Conservation (phyloP, 257 asterid genomes). For the Solanum appendiculatum region DNA sequence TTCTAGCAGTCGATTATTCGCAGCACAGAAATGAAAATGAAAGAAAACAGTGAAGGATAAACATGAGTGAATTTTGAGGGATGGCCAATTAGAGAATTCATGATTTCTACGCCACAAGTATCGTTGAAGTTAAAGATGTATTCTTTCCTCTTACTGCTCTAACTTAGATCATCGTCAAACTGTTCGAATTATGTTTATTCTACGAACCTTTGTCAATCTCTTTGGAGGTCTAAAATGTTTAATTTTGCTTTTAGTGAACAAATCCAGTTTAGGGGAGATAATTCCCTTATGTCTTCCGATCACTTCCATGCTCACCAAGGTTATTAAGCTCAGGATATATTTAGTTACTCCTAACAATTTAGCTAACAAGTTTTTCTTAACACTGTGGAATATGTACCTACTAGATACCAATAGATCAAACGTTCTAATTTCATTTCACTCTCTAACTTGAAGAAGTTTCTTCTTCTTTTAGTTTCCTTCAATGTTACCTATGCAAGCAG, state of each 20-base stretch:
- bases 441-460: not conserved
- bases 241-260: too few species aligned
- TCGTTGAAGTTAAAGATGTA: not conserved
- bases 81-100: too few species aligned
- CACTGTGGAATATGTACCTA: not conserved
- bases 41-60: not conserved
- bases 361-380: not conserved
- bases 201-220: too few species aligned
- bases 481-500: slow-evolving; percentile 46
- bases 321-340: not conserved
- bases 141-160: not conserved
- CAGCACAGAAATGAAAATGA: not conserved
- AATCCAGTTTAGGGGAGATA: too few species aligned
- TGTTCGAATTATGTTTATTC: too few species aligned
- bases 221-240: too few species aligned
- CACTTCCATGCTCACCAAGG: not conserved
- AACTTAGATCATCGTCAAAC: too few species aligned
- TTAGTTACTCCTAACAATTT: not conserved
- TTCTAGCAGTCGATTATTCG: too few species aligned
- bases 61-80: too few species aligned
- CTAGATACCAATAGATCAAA: not conserved
- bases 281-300: not conserved
- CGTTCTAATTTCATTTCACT: not conserved
- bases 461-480: slow-evolving; percentile 40
- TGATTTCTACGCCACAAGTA: too few species aligned